phyloP scores from a whole-genome alignment of 352 stramenopile species.

The Phytophthora pseudosyringae region DNA sequence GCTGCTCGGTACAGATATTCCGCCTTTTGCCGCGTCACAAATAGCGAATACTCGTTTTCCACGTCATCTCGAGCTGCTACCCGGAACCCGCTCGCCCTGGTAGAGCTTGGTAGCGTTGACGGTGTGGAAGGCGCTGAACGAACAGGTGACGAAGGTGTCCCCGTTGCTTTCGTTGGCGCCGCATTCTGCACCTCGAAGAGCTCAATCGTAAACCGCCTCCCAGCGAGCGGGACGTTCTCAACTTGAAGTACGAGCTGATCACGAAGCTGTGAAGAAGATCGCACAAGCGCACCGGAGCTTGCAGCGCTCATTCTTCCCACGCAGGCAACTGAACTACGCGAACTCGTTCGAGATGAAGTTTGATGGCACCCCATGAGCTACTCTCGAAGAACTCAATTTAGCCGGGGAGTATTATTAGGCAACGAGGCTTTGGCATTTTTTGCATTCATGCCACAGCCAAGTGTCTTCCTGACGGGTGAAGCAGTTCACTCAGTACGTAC shows the following conservation, averaged over 20 bases:
- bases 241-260: slow-evolving; percentile 47
- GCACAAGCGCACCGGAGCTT: not conserved
- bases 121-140: slow-evolving; percentile 16
- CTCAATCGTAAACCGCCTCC: slow-evolving; percentile 40
- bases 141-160: slow-evolving; percentile 11
- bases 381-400: slow-evolving; percentile 3
- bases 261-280: slow-evolving; percentile 21
- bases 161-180: slow-evolving; percentile 1
- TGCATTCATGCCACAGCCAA: too few species aligned
- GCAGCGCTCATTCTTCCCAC: slow-evolving; percentile 22
- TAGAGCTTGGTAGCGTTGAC: slow-evolving; percentile 1
- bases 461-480: too few species aligned
- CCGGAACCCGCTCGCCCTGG: slow-evolving; percentile 41
- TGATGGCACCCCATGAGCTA: not conserved
- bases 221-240: slow-evolving; percentile 40
- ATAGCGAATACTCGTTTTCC: slow-evolving; percentile 73
- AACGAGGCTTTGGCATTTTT: too few species aligned
- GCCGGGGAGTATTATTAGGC: slow-evolving; percentile 3
- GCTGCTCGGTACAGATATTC: slow-evolving; percentile 48
- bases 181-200: slow-evolving; percentile 44
- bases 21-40: slow-evolving; percentile 50
- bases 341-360: not conserved
- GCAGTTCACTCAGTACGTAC: too few species aligned
- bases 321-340: not conserved
- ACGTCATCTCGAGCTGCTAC: slow-evolving; percentile 67